Base-by-base conservation (phyloP, 2,329 filamentous ascomycete species). In the Arthrinium puccinioides region DNA sequence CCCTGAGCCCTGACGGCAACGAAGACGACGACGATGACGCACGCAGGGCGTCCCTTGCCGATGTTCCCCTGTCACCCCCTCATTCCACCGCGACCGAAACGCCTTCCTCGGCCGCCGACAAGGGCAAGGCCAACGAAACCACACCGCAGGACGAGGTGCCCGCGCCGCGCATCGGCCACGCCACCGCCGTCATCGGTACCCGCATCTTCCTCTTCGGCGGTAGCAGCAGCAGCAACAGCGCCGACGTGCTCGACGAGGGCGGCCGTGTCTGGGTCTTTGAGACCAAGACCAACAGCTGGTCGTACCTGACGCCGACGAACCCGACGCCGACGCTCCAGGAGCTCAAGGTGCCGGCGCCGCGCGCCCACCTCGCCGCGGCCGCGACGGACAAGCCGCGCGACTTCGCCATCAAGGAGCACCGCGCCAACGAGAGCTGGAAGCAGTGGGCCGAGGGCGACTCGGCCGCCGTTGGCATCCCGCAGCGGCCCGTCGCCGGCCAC, bases 191-290 rank as follows among this genome's bases (percentile, higher is more conserved):
- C 2, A 74, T 92, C 40, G 72, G 79, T 40, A 71, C 73, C 30
- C 79, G 78, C 16, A 79, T 94, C 50, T 90, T 90, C 60, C 46
- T 94, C 28, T 94, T 89, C 59, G 87, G 86, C 32, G 87, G 88
- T 9, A 79, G 85, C 30, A 81, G 82, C 23, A 83, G 83, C 0
- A 31, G 37, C 37, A 61, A 69, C 4, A 77, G 76, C 20, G 81
- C 85, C 74, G 65, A 73, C 2, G 78, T 85, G 1, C 67, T 94
- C 9, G 76, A 89, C 36, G 87, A 94, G 52, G 57, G 67, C 9
- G 87, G 87, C 13, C 69, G 77, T 4, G 69, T 94, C 36, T 94
- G 87, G 87, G 67, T 79, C 21, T 89, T 85, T 51, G 76, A 87
- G 54, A 79, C 82, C 1, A 64, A 70, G 41, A 63, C 66, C n/a